Conservation (phyloP, 2,329 filamentous ascomycete genomes). For the Ascochyta clinopodiicola region DNA sequence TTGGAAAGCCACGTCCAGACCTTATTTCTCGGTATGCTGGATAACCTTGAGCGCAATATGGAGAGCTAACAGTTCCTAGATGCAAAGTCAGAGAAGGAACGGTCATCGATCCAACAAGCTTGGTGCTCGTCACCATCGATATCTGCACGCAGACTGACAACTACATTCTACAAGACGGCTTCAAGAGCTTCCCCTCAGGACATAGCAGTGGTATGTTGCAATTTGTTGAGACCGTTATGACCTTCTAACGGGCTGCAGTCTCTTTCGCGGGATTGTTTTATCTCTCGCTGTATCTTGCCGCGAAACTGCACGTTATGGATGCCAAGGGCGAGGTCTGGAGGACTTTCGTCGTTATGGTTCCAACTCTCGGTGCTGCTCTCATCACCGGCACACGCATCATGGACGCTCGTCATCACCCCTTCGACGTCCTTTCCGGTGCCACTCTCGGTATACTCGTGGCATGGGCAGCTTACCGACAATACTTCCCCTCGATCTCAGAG, state of each 20-base stretch:
- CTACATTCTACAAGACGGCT: slow-evolving; percentile 63
- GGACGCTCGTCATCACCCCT: slow-evolving; percentile 67
- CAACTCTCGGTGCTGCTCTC: slow-evolving; percentile 60
- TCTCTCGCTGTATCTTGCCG: slow-evolving; percentile 65
- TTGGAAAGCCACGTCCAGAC: slow-evolving; percentile 66
- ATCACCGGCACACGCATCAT: slow-evolving; percentile 66
- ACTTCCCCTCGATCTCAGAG: slow-evolving; percentile 64
- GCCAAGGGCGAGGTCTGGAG: slow-evolving; percentile 68
- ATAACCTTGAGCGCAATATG: neutral
- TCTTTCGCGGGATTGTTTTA: slow-evolving; percentile 66
- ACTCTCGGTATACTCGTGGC: slow-evolving; percentile 60
- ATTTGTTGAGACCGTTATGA: too few relatives aligned
- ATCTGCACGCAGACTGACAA: slow-evolving; percentile 61
- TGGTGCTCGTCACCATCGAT: slow-evolving; percentile 30
- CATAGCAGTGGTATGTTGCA: slow-evolving; percentile 58
- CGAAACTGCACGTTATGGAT: slow-evolving; percentile 65
- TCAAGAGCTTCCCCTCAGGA: slow-evolving; percentile 65
- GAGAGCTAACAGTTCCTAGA: slow-evolving; percentile 22
- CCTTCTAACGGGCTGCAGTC: slow-evolving; percentile 43
- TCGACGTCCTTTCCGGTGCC: slow-evolving; percentile 65
- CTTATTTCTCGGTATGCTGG: slow-evolving; percentile 60
- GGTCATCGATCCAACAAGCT: slow-evolving; percentile 3
- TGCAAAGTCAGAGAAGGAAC: slow-evolving; percentile 25
- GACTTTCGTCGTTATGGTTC: slow-evolving; percentile 60
- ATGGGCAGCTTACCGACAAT: slow-evolving; percentile 63